phyloP scores from a whole-genome alignment of 768 basidiomycete species.

The Rhizopogon vesiculosus region DNA sequence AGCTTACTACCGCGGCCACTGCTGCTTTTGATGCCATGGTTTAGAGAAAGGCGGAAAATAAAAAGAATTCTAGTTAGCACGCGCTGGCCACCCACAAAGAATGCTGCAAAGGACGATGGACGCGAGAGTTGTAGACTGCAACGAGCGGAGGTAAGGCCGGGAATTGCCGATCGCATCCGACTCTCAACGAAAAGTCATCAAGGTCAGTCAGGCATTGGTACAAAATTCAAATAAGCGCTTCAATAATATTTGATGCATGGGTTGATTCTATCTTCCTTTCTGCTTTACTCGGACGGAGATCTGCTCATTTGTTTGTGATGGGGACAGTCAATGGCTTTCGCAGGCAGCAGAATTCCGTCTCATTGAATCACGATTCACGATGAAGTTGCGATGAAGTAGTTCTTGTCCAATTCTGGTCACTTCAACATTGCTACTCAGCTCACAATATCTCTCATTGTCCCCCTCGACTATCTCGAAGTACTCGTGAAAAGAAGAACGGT shows the following conservation, averaged over 20 bases:
- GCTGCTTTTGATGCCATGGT: constrained; percentile 71
- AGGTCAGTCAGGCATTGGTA: no score
- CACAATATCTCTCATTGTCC: not conserved
- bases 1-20: constrained; percentile 56
- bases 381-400: no score
- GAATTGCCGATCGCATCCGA: constrained; percentile 23
- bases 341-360: no score
- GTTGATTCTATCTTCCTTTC: not conserved
- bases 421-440: no score
- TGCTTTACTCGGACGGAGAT: not conserved
- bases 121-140: constrained; percentile 7
- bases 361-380: no score
- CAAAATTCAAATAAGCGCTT: not conserved
- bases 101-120: constrained; percentile 8
- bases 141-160: constrained; percentile 16
- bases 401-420: no score
- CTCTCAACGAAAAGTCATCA: constrained; percentile 5
- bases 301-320: no score
- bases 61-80: not conserved
- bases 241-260: not conserved
- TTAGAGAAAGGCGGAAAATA: constrained; percentile 11
- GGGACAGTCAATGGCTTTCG: no score
- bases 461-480: not conserved
- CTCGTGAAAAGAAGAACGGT: not conserved
- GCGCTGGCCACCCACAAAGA: not conserved